These are phyloP conservation scores for Apophysomyces variabilis DNA, from an alignment of 371 early-diverging fungal species.

Conservation along the genomic window DNA sequence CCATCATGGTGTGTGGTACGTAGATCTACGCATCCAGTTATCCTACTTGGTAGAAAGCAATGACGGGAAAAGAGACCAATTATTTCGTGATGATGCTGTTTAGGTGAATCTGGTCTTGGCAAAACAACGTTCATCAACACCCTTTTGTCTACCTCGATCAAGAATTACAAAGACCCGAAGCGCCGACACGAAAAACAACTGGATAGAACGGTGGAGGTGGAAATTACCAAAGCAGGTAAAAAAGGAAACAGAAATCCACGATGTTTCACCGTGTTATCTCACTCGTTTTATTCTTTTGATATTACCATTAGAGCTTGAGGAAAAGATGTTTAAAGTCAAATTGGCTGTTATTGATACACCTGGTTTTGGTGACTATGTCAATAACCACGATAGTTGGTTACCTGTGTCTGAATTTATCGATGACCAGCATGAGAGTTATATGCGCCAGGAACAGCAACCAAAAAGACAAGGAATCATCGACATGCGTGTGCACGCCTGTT, in stretches of 20 bases:
- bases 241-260: too few relatives aligned
- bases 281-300: neutral
- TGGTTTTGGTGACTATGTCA: slow-evolving; percentile 89
- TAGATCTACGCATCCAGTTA: neutral
- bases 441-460: slow-evolving; percentile 73
- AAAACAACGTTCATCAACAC: slow-evolving; percentile 83
- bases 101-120: slow-evolving; percentile 64
- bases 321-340: slow-evolving; percentile 93
- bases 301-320: slow-evolving; percentile 79
- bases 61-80: neutral
- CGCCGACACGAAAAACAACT: slow-evolving; percentile 49
- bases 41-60: neutral
- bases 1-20: slow-evolving; percentile 96
- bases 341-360: slow-evolving; percentile 90
- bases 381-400: slow-evolving; percentile 72
- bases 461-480: slow-evolving; percentile 64
- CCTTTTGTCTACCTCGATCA: slow-evolving; percentile 66
- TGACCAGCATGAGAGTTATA: slow-evolving; percentile 91
- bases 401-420: slow-evolving; percentile 85
- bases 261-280: too few relatives aligned
- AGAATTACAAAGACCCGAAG: slow-evolving; percentile 57
- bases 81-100: neutral
- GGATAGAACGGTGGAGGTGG: slow-evolving; percentile 65
- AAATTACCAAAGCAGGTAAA: slow-evolving; percentile 68
- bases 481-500: slow-evolving; percentile 84